Base-by-base conservation (phyloP, 805 yeast genomes). In the Vanderwaltozyma yarrowii region DNA sequence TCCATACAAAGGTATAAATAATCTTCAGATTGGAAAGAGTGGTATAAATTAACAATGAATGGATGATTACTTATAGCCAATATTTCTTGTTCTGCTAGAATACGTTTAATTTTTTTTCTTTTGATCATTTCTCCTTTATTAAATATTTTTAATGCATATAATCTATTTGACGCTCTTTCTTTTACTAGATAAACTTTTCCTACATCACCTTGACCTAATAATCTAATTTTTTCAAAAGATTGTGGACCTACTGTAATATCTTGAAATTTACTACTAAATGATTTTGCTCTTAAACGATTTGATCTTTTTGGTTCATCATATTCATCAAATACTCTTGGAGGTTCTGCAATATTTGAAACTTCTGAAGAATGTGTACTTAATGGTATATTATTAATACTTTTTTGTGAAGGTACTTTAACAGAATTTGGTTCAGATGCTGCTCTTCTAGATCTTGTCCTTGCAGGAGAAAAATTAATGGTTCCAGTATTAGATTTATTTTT, bases 191-290 rank as follows among this genome's bases (percentile, higher is more conserved):
- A 92, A 18, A 92, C 99, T 58, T 86, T 88, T 3, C 99, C 99
- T 27, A 92, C 97, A 53, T 92, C 98, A 41, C 99, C 99, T 55
- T 85, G 85, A 4, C 99, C 99, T 35, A 92, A 64, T n/a, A 92
- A 64, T 48, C 84, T 76, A 38, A 92, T 74, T 56, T 86, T 89
- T 47, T 88, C 96, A 58, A 92, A 92, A 20, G 92, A 81, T 32
- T 74, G 73, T 2, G 94, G 94, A 5, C 80, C 74, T 16, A 94
- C 99, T 52, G 82, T 86, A 9, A 80, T 86, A 44, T 78, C 80
- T 39, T 76, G 69, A 27, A 78, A 71, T 51, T 78, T 83, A 39
- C 81, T 81, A 11, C 95, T 76, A 40, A 70, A 66, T 3, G 77
- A 67, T 42, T 68, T 67, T 38, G 68, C 61, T 51, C 80, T 53